Evolutionary conservation across 2,329 filamentous ascomycete species (phyloP).

Genomic region (Talaromyces piceae): DNA sequence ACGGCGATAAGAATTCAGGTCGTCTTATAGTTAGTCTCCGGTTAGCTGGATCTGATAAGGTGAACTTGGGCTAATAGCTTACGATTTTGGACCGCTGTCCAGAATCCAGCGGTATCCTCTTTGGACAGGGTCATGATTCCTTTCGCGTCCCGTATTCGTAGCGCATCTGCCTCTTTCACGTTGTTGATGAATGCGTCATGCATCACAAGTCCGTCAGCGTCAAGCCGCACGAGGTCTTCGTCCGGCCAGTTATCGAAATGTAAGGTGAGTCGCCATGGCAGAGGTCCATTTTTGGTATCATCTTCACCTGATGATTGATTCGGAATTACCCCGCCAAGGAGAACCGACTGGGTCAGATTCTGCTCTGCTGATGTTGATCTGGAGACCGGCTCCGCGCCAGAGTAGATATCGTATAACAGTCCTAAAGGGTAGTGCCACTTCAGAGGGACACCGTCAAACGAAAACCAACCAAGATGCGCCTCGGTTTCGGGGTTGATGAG

Average conservation of each 20-base stretch:
- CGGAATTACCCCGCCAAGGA: slow-evolving; percentile 3
- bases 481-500: slow-evolving; percentile 52
- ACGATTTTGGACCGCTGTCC: slow-evolving; percentile 72
- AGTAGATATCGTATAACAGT: slow-evolving; percentile 62
- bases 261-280: slow-evolving; percentile 58
- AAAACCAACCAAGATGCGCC: slow-evolving; percentile 54
- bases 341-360: slow-evolving; percentile 13
- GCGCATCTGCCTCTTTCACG: slow-evolving; percentile 76
- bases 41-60: neutral
- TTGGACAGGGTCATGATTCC: slow-evolving; percentile 85
- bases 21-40: slow-evolving; percentile 43
- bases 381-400: slow-evolving; percentile 44
- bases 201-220: slow-evolving; percentile 47
- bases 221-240: slow-evolving; percentile 52
- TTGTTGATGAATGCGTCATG: slow-evolving; percentile 62
- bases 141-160: slow-evolving; percentile 80
- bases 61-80: slow-evolving; percentile 20
- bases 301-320: neutral
- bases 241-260: slow-evolving; percentile 54
- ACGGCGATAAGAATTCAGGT: slow-evolving; percentile 63
- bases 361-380: slow-evolving; percentile 15
- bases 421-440: slow-evolving; percentile 68
- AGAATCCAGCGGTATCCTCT: slow-evolving; percentile 72
- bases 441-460: slow-evolving; percentile 59
- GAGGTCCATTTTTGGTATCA: slow-evolving; percentile 17